Percentiles rank a stretch among this genome's conserved stretches.
Conservation (phyloP, 164 flowering plant genomes). For the Vitis rotundifolia region DNA sequence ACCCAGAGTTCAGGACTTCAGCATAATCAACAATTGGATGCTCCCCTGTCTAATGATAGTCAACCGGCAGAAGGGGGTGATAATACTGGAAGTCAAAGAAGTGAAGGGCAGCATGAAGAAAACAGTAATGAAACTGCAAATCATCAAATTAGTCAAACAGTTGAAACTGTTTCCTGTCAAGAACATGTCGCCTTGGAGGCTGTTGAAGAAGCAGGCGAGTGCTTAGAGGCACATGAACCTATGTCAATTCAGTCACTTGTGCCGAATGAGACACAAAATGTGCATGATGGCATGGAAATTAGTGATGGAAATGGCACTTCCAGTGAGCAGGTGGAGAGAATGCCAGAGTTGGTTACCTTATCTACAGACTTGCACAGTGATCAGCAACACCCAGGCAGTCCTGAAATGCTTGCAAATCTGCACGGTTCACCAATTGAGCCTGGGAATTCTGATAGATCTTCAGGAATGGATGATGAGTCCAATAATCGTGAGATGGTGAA, state of each 20-base stretch:
- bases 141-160: conserved; percentile 27
- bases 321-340: conserved; percentile 28
- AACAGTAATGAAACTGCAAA: conserved; percentile 21
- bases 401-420: conserved; percentile 18
- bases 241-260: conserved; percentile 32
- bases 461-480: conserved; percentile 38
- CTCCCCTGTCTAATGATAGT: conserved; percentile 27
- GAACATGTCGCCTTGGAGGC: conserved; percentile 33
- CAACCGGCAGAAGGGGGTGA: conserved; percentile 34
- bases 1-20: conserved; percentile 39
- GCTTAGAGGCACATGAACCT: conserved; percentile 28
- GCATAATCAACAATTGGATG: conserved; percentile 40
- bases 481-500: conserved; percentile 27
- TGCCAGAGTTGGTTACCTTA: conserved; percentile 30
- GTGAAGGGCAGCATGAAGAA: conserved; percentile 35
- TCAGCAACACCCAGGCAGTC: conserved; percentile 24
- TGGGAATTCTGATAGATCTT: conserved; percentile 27
- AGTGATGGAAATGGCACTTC: conserved; percentile 41
- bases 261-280: conserved; percentile 27
- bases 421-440: conserved; percentile 29
- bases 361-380: conserved; percentile 20
- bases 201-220: conserved; percentile 32
- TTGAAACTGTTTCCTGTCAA: conserved; percentile 27
- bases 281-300: conserved; percentile 55
- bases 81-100: conserved; percentile 32